Evolutionary conservation across 257 asterid genomes (phyloP), one percentile per base, ranked within the genome.

Genomic region (Solanum ossicruentum): DNA sequence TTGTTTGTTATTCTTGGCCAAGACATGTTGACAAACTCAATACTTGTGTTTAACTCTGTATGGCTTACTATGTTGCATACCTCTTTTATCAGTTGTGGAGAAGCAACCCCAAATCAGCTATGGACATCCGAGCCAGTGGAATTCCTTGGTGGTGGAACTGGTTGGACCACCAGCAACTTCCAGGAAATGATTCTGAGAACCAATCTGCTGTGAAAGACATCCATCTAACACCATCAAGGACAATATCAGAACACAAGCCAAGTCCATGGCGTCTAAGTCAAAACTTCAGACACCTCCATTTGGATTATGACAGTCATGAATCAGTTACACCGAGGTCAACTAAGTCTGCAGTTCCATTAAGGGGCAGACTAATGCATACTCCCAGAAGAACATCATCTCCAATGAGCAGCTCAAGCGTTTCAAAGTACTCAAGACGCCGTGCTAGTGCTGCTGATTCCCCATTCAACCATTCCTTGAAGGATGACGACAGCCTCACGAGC

Each of bases 141-240:
- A 90, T 87, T 81, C 98, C 99, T 0, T 92, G 98, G 98, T 97
- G 98, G 98, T 94, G 99, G 99, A 97, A 92, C 91, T 95, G 99
- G 99, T 80, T 97, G 87, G 93, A 95, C 72, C 93, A 91, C 36
- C 98, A 92, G 87, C 87, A 91, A 32, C 94, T 95, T 72, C 85
- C 84, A 60, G 81, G 87, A 56, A 85, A 89, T 81, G 82, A 89
- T 69, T 85, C 96, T 1, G 92, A 88, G 85, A 87, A 81, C 90
- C 94, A 87, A 85, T 32, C 92, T 60, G 84, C 90, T 28, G 12
- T 80, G 8, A 94, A 86, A 85, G 86, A 80, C 67, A 28, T 82
- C 73, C 55, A 84, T 7, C 20, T 57, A 70, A 95, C 96, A 6
- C 97, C 98, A 82, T 90, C 96, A 12, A 87, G 93, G 90, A 87